Percentiles rank a stretch among this genome's conserved stretches.
phyloP scores from a whole-genome alignment of 148 eudicot species.

The Rhododendron simsii region DNA sequence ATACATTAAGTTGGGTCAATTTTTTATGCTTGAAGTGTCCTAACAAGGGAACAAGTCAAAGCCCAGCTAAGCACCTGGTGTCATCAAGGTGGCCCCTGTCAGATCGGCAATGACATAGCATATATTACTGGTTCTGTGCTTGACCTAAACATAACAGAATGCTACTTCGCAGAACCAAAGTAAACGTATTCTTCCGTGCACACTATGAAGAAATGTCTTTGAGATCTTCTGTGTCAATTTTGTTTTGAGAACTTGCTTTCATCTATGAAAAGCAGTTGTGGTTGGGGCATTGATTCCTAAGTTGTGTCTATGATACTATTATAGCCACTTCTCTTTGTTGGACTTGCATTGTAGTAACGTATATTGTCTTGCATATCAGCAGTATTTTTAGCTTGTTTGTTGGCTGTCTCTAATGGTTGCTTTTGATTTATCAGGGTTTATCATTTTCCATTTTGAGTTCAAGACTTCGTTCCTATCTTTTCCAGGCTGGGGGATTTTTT shows the following conservation, averaged over 20 bases:
- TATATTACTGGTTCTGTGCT: not conserved
- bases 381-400: not conserved
- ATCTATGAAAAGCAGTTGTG: not conserved
- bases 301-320: not conserved
- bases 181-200: not conserved
- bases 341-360: not conserved
- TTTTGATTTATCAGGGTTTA: not conserved
- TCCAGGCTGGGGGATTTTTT: not conserved
- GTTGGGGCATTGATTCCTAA: not conserved
- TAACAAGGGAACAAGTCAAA: not conserved
- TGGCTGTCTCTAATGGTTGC: not conserved
- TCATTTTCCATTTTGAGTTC: not conserved
- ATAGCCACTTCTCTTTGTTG: not conserved
- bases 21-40: not conserved
- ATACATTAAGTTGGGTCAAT: not conserved
- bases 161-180: not conserved
- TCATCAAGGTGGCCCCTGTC: not conserved
- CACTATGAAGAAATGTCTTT: conserved; percentile 4
- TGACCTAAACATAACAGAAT: not conserved
- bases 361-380: not conserved
- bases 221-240: not conserved
- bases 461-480: not conserved
- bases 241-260: not conserved
- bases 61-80: not conserved
- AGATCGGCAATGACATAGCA: not conserved